Evolutionary conservation across 1,139 yeast species (phyloP), one percentile per base, ranked within the genome.

Genomic region (Waltiozyma sp.): DNA sequence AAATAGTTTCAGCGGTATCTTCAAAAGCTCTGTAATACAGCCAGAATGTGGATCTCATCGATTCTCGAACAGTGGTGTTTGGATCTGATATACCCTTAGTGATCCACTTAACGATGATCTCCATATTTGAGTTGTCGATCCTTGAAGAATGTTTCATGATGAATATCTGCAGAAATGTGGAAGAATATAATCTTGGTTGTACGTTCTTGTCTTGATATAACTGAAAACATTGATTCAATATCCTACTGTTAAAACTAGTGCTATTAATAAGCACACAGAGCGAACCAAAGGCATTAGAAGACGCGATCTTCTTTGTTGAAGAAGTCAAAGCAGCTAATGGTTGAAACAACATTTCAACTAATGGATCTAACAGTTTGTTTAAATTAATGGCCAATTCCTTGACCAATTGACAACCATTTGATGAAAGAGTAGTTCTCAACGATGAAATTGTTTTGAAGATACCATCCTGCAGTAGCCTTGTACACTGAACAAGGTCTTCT

Each of bases 1-100:
- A 54, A 8, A 74, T 49, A 13, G 49, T 47, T n/a, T 61, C 63
- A 1, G 67, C 71, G 7, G 65, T 65, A 1, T 56, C 55, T 1
- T 80, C 75, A 63, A 72, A 76, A 2, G 66, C 52, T 37, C 68
- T 68, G 51, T 72, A 70, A 47, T 76, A 73, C 19, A 75, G 68
- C 96, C 96, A 88, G 55, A 74, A 89, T 0, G 88, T 71, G 10
- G 68, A 67, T 56, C 95, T 73, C 64, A 84, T 85, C 0, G 77
- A 68, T 53, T 79, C 94, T 48, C 96, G 71, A 0, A 86, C 96
- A 0, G 72, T 67, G 0, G 93, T 88, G 47, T 84, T 83, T 0
- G 95, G 86, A 61, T 91, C 97, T 1, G 75, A 62, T 2, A 91
- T 65, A 31, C 93, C 79, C 53, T 75, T 80, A 5, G 64, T 51